phyloP scores from a whole-genome alignment of 345 rosid species.

The Erodium maritimum region DNA sequence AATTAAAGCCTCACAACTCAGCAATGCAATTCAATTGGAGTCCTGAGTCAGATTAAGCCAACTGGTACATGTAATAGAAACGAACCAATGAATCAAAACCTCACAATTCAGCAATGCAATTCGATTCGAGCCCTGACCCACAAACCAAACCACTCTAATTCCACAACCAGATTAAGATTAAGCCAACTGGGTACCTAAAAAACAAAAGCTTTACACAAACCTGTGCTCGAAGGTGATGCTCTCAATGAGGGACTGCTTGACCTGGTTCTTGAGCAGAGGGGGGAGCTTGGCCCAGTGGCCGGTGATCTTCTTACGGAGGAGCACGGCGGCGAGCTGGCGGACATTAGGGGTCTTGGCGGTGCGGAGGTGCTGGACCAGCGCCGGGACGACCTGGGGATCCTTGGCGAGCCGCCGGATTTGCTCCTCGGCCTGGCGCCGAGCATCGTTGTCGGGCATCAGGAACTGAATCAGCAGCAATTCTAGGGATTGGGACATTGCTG shows the following conservation, averaged over 20 bases:
- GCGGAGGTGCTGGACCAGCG: slow-evolving; percentile 93
- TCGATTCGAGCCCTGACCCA: background rate
- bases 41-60: too few species aligned
- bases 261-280: slow-evolving; percentile 65
- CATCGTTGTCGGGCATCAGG: slow-evolving; percentile 99
- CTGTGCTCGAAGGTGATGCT: slow-evolving; percentile 93
- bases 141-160: background rate
- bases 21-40: too few species aligned
- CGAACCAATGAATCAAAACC: too few species aligned
- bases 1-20: too few species aligned
- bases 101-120: background rate
- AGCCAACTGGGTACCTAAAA: background rate
- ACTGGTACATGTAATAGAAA: too few species aligned
- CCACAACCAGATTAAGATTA: background rate
- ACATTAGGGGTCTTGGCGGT: slow-evolving; percentile 98
- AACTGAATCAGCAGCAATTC: slow-evolving; percentile 87
- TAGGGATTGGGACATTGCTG: slow-evolving; percentile 76
- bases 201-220: slow-evolving; percentile 13
- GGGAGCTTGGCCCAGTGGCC: slow-evolving; percentile 98
- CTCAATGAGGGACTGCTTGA: slow-evolving; percentile 80
- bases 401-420: slow-evolving; percentile 89
- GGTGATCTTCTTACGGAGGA: slow-evolving; percentile 95
- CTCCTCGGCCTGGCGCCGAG: slow-evolving; percentile 94
- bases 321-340: slow-evolving; percentile 97
- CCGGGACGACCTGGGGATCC: slow-evolving; percentile 98